Conservation (phyloP, 2,329 filamentous ascomycete species). For the Alternaria brassicae region DNA sequence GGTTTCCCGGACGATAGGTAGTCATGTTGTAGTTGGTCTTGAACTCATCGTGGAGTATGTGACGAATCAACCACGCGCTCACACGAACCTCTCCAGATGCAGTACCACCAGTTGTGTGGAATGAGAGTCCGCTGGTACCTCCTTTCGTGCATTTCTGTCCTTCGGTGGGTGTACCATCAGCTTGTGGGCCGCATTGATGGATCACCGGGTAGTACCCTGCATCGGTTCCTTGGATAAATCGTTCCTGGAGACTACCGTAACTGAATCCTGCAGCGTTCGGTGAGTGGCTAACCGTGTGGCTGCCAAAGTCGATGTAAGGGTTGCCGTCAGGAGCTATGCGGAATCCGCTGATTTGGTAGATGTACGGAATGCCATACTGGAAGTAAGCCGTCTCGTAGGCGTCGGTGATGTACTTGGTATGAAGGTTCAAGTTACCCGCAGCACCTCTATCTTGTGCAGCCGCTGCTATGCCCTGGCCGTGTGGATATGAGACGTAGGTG, state of each 20-base stretch:
- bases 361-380: slow-evolving; percentile 14
- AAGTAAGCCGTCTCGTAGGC: slow-evolving; percentile 16
- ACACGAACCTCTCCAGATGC: slow-evolving; percentile 14
- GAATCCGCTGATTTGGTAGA: slow-evolving; percentile 14
- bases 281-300: slow-evolving; percentile 16
- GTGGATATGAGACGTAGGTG: slow-evolving; percentile 15
- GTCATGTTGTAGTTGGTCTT: slow-evolving; percentile 16
- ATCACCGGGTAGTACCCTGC: slow-evolving; percentile 7
- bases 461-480: slow-evolving; percentile 15
- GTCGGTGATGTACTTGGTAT: slow-evolving; percentile 16
- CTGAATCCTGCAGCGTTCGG: slow-evolving; percentile 10
- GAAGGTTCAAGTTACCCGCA: slow-evolving; percentile 13
- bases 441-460: slow-evolving; percentile 15
- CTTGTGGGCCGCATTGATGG: slow-evolving; percentile 11
- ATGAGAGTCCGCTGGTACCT: slow-evolving; percentile 13
- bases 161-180: slow-evolving; percentile 1
- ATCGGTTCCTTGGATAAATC: slow-evolving; percentile 1
- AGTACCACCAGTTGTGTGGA: slow-evolving; percentile 10
- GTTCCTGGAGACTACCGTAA: slow-evolving; percentile 9
- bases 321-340: slow-evolving; percentile 10
- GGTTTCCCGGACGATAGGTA: slow-evolving; percentile 11
- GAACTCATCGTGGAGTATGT: slow-evolving; percentile 9
- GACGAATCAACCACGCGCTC: slow-evolving; percentile 9
- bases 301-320: slow-evolving; percentile 15
- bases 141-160: slow-evolving; percentile 7